phyloP scores from a whole-genome alignment of 2,329 filamentous ascomycete genomes.

The Beauveria rudraprayagi region DNA sequence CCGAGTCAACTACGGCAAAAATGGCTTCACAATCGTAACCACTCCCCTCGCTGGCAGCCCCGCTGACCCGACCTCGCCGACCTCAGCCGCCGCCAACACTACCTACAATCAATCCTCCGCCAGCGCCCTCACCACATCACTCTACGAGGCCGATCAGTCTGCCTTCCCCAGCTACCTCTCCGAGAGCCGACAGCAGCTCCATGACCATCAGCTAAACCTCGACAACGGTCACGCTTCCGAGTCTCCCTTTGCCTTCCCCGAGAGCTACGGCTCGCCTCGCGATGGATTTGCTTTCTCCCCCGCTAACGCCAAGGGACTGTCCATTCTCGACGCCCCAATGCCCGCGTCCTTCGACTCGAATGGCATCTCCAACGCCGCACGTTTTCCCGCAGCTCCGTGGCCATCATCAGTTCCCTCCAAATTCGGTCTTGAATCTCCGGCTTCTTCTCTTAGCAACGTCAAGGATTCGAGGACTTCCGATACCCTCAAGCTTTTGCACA shows the following conservation, averaged over 20 bases:
- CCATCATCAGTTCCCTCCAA: constrained; percentile 88
- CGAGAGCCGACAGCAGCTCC: constrained; percentile 34
- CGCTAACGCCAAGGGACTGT: constrained; percentile 61
- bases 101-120: constrained; percentile 40
- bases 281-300: constrained; percentile 79
- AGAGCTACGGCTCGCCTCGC: constrained; percentile 75
- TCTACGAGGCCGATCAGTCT: constrained; percentile 37
- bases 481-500: constrained; percentile 55
- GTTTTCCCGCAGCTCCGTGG: constrained; percentile 70
- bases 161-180: constrained; percentile 31
- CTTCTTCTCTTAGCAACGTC: constrained; percentile 55
- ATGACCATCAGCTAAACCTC: constrained; percentile 41
- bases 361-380: constrained; percentile 83
- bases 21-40: constrained; percentile 56
- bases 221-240: constrained; percentile 51
- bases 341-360: constrained; percentile 96
- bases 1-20: constrained; percentile 73
- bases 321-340: constrained; percentile 85
- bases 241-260: constrained; percentile 46
- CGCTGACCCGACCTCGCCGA: constrained; percentile 38
- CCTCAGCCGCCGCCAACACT: constrained; percentile 42
- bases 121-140: constrained; percentile 56
- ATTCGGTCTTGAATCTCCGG: constrained; percentile 81
- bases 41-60: constrained; percentile 59
- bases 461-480: constrained; percentile 55